phyloP scores from a whole-genome alignment of 2,329 filamentous ascomycete genomes.

The Leptographium procerum region DNA sequence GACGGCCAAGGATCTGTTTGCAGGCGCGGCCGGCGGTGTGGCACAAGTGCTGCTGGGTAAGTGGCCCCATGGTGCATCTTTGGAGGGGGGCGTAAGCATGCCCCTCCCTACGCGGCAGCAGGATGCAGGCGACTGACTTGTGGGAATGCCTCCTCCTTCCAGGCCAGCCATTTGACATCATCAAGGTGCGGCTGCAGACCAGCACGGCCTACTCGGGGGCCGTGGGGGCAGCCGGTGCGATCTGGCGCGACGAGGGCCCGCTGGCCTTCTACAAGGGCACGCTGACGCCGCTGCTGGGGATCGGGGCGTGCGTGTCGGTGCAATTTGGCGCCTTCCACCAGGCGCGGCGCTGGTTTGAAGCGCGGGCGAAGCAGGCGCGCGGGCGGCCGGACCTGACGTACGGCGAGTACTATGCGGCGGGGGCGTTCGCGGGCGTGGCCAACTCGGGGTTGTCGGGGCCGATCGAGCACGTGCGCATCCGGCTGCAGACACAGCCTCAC shows the following conservation, averaged over 20 bases:
- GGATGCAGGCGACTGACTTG: no score
- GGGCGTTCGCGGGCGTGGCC: slow-evolving; percentile 83
- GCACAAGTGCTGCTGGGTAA: slow-evolving; percentile 86
- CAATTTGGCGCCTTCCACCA: slow-evolving; percentile 97
- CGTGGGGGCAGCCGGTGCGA: slow-evolving; percentile 66
- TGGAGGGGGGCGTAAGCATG: no score
- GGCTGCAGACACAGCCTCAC: slow-evolving; percentile 92
- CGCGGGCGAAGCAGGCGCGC: slow-evolving; percentile 44
- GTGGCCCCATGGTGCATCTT: no score
- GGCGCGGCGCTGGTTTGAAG: slow-evolving; percentile 76
- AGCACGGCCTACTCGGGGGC: slow-evolving; percentile 71
- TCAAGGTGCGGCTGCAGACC: slow-evolving; percentile 95
- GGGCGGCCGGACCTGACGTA: slow-evolving; percentile 52
- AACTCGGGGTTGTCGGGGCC: slow-evolving; percentile 83
- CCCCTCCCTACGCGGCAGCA: no score
- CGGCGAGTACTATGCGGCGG: slow-evolving; percentile 77
- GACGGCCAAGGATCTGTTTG: slow-evolving; percentile 79
- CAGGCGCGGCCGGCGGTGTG: slow-evolving; percentile 82
- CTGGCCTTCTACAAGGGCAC: slow-evolving; percentile 98
- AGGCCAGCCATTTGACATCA: slow-evolving; percentile 75
- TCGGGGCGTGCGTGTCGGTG: slow-evolving; percentile 94
- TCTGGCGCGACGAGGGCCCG: slow-evolving; percentile 79
- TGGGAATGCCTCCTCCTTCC: no score
- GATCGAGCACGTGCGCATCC: slow-evolving; percentile 94
- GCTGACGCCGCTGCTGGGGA: slow-evolving; percentile 84